Base-by-base conservation (phyloP, 1,284 basidiomycete genomes). In the Garcileccinum viscosum region DNA sequence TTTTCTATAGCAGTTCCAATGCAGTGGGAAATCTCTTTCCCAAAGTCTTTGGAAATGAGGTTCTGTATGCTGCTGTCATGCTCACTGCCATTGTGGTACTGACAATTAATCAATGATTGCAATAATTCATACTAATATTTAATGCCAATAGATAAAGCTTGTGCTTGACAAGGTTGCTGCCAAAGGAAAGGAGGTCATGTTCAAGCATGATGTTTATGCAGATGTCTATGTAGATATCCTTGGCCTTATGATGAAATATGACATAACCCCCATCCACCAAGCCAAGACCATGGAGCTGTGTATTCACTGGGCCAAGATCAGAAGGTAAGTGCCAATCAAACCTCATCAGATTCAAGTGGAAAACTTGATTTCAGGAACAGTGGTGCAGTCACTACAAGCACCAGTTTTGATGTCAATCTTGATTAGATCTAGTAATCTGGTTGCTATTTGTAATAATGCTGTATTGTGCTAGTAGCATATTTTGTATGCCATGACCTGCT, bases 171-270 rank as follows among this genome's bases (percentile, higher is more conserved):
- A 67, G 27, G 33, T 67, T 3, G 56, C n/a, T 1, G 9, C 14
- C 1, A 42, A 64, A 8, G 37, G 59, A 1, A 68, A 66, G 44
- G 64, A 68, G 7, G 69, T 68, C n/a, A 19, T 27, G 22, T 72
- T 72, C 67, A 72, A 71, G 32, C n/a, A 5, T 7, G 61, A 72
- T 5, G 7, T 70, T 17, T 71, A 72, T 22, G 37, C 24, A 0
- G 60, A 63, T 5, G 38, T 70, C 3, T 68, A 71, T 12, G 2
- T 65, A 2, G 17, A 70, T 37, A 33, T 72, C 5, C 24, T 67
- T 6, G 47, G 63, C 4, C 63, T 68, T 8, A 72, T 71, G 63
- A 3, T 0, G 0, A 71, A 72, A 4, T 68, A 67, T 38, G 44
- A 72, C 37, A 65, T 33, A 1, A 27, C 11, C 1, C 69, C 69